Evolutionary conservation across 2,329 filamentous ascomycete genomes (phyloP).

Genomic region (Penicillium digitatum): DNA sequence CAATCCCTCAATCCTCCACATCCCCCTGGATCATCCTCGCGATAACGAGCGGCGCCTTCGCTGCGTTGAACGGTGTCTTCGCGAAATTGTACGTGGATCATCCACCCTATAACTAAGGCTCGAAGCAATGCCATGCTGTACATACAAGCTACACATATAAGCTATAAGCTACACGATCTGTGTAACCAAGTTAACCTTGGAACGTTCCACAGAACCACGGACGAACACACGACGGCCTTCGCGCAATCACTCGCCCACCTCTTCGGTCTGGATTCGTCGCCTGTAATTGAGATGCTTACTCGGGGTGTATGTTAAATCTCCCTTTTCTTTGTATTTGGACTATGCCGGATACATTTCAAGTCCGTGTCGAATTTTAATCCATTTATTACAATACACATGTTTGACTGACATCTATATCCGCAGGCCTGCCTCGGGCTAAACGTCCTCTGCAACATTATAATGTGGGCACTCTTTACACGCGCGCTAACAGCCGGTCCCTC

Average conservation of each 20-base stretch:
- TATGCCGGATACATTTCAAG: neutral
- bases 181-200: neutral
- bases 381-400: neutral
- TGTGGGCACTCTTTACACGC: conserved; percentile 63
- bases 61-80: conserved; percentile 63
- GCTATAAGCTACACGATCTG: neutral
- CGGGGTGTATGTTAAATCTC: conserved; percentile 48
- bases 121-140: neutral
- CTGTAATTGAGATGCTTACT: conserved; percentile 49
- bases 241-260: conserved; percentile 45
- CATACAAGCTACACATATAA: neutral
- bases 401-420: neutral
- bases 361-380: neutral
- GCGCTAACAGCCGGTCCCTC: conserved; percentile 58
- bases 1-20: conserved; percentile 9
- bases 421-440: conserved; percentile 60
- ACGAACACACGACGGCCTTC: conserved; percentile 54
- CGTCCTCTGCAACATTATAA: conserved; percentile 58
- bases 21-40: conserved; percentile 53
- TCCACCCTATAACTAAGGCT: neutral
- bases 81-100: conserved; percentile 55
- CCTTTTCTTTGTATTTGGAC: neutral
- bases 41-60: conserved; percentile 58
- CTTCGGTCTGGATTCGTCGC: conserved; percentile 38
- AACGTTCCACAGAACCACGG: conserved; percentile 52